Conservation (phyloP, 1,284 basidiomycete species). For the Grifola frondosa region DNA sequence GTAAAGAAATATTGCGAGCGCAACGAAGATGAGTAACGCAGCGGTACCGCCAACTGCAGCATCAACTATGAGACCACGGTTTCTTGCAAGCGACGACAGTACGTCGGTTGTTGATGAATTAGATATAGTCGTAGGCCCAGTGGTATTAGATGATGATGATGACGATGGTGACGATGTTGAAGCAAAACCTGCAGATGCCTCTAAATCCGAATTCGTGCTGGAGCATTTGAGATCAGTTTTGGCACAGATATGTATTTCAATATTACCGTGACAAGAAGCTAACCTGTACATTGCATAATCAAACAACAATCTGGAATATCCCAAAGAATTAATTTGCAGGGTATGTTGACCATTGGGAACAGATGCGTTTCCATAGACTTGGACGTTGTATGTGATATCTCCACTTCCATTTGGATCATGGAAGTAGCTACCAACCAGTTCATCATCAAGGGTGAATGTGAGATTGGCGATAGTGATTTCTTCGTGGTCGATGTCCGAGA, state of each 20-base stretch:
- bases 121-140: background rate
- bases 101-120: background rate
- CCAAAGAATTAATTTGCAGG: slow-evolving; percentile 14
- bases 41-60: background rate
- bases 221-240: no score
- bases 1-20: slow-evolving; percentile 3
- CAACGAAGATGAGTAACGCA: background rate
- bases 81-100: background rate
- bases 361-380: slow-evolving; percentile 10
- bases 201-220: slow-evolving; percentile 9
- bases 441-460: slow-evolving; percentile 15
- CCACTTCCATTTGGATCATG: slow-evolving; percentile 8
- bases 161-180: background rate
- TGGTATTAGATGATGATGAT: background rate
- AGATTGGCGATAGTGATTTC: slow-evolving; percentile 11
- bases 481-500: slow-evolving; percentile 9
- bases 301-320: slow-evolving; percentile 14
- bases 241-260: no score
- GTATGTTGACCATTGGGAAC: slow-evolving; percentile 11
- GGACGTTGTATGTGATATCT: slow-evolving; percentile 10
- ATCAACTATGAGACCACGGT: slow-evolving; percentile 2
- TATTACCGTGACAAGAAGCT: no score
- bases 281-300: slow-evolving; percentile 21
- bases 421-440: slow-evolving; percentile 8
- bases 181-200: background rate